Conservation (phyloP, 306 rosid genomes). For the Malus asiatica region DNA sequence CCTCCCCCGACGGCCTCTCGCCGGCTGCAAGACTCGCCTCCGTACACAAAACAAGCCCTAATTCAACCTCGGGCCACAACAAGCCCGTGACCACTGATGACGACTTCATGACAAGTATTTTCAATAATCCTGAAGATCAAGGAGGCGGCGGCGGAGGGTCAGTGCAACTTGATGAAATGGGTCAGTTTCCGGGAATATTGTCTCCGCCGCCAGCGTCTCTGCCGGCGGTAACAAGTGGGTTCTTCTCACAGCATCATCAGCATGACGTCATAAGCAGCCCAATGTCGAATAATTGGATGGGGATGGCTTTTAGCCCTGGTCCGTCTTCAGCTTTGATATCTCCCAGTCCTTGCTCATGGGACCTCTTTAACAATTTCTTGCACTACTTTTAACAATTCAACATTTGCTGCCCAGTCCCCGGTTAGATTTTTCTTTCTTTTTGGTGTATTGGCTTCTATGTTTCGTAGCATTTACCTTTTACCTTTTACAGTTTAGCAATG, state of each 20-base stretch:
- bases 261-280: background rate
- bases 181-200: constrained; percentile 58
- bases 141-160: background rate
- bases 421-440: no score
- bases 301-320: constrained; percentile 36
- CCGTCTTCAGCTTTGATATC: constrained; percentile 53
- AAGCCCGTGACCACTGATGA: background rate
- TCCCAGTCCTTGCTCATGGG: constrained; percentile 63
- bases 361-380: constrained; percentile 53
- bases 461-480: no score
- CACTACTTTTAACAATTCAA: constrained; percentile 2
- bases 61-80: background rate
- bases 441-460: no score
- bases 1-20: constrained; percentile 62
- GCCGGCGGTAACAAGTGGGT: constrained; percentile 53
- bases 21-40: constrained; percentile 93
- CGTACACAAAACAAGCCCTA: constrained; percentile 65
- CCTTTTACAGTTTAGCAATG: no score
- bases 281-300: constrained; percentile 21
- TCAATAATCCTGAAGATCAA: constrained; percentile 20
- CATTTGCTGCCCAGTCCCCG: no score
- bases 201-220: constrained; percentile 70
- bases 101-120: constrained; percentile 20
- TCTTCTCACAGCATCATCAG: constrained; percentile 27
- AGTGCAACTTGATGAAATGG: constrained; percentile 33